phyloP scores from a whole-genome alignment of 2,329 filamentous ascomycete species.

The Cercospora sp. region DNA sequence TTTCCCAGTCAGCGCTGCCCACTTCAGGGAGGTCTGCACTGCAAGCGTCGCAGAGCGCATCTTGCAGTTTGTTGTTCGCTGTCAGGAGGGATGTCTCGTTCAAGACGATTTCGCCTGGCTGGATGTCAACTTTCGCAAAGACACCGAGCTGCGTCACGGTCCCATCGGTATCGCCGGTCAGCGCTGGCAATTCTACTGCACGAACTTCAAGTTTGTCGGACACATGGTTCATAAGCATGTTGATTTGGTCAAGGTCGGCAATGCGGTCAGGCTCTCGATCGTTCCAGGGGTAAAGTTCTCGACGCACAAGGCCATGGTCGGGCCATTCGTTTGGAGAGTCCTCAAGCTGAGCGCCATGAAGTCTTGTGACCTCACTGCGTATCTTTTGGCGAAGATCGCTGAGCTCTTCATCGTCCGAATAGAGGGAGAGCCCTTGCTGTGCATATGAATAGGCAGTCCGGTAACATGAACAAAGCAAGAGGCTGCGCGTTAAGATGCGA shows the following conservation, averaged over 20 bases:
- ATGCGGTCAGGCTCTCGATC: conserved; percentile 60
- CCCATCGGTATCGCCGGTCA: conserved; percentile 45
- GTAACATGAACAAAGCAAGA: conserved; percentile 63
- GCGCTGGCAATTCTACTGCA: conserved; percentile 70
- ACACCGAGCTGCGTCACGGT: conserved; percentile 77
- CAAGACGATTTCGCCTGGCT: conserved; percentile 73
- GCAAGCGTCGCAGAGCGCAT: conserved; percentile 86
- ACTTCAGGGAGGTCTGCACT: conserved; percentile 65
- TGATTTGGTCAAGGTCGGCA: conserved; percentile 64
- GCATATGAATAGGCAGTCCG: conserved; percentile 66
- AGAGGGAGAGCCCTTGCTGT: conserved; percentile 58
- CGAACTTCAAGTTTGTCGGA: conserved; percentile 81
- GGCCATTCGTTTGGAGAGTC: conserved; percentile 53
- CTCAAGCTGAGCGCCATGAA: conserved; percentile 20
- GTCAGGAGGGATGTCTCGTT: conserved; percentile 83
- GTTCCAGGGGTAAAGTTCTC: conserved; percentile 66
- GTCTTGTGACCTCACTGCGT: conserved; percentile 26
- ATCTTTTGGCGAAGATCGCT: conserved; percentile 57
- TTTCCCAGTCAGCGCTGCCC: conserved; percentile 27
- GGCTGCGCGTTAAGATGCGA: conserved; percentile 48
- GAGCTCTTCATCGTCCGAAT: conserved; percentile 59
- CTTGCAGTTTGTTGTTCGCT: conserved; percentile 83
- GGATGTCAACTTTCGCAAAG: conserved; percentile 81
- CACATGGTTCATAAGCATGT: conserved; percentile 64
- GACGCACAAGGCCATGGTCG: conserved; percentile 67